A percentile compares a stretch with the other conserved stretches of the same genome.
Evolutionary conservation across 768 basidiomycete species (phyloP).

Genomic region (Leccinum uliginosum): DNA sequence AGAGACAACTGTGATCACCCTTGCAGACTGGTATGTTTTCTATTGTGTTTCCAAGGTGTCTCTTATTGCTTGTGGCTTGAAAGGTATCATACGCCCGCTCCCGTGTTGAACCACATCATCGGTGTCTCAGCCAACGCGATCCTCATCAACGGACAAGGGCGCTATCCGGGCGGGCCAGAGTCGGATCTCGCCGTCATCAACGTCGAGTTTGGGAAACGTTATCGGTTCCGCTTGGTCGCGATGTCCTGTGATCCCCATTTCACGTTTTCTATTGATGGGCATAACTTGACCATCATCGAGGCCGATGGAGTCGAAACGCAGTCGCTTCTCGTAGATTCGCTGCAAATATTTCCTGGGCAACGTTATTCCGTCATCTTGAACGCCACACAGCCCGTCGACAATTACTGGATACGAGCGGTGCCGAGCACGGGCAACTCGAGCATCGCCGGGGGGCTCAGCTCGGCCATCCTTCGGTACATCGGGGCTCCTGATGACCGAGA

Average conservation of each 20-base stretch:
- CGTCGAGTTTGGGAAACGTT: slow-evolving; percentile 35
- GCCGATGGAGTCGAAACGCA: slow-evolving; percentile 36
- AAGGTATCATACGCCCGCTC: background rate
- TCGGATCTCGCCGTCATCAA: slow-evolving; percentile 36
- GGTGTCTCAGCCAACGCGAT: slow-evolving; percentile 19
- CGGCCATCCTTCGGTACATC: background rate
- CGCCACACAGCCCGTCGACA: slow-evolving; percentile 37
- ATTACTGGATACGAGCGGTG: slow-evolving; percentile 52
- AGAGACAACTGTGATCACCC: slow-evolving; percentile 25
- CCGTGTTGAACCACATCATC: background rate
- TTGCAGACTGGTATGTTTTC: background rate
- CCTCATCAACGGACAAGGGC: slow-evolving; percentile 31
- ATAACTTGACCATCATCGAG: slow-evolving; percentile 38
- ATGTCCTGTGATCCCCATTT: slow-evolving; percentile 44
- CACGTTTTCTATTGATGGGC: slow-evolving; percentile 44
- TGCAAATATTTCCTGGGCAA: background rate
- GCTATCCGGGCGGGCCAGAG: slow-evolving; percentile 32
- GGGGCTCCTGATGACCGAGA: background rate
- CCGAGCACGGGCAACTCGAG: background rate
- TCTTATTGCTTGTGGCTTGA: background rate
- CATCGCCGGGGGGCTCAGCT: background rate
- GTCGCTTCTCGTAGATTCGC: background rate
- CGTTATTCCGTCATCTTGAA: background rate
- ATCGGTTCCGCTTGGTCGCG: slow-evolving; percentile 46
- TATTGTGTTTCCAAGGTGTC: background rate